Percentiles rank a stretch among this genome's conserved stretches.
Evolutionary conservation across 805 yeast species (phyloP).

Genomic region (Suhomyces pyralidae): DNA sequence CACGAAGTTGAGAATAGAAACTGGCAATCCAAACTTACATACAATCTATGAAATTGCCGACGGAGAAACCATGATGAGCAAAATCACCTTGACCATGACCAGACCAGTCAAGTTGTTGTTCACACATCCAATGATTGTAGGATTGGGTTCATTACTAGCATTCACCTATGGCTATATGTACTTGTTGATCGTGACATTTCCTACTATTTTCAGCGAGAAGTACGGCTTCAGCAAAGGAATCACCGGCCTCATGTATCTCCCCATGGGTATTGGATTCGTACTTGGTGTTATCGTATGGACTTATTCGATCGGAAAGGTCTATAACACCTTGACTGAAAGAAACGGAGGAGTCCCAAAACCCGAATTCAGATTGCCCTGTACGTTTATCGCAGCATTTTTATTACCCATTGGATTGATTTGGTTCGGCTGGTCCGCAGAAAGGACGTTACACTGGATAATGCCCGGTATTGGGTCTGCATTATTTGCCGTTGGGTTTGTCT

Average conservation of each 20-base stretch:
- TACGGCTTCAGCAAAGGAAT: slow-evolving; percentile 50
- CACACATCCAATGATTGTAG: slow-evolving; percentile 62
- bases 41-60: slow-evolving; percentile 61
- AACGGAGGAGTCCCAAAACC: slow-evolving; percentile 59
- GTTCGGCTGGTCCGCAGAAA: slow-evolving; percentile 71
- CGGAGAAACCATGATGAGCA: slow-evolving; percentile 39
- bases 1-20: slow-evolving; percentile 42
- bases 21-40: slow-evolving; percentile 56
- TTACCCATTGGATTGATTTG: slow-evolving; percentile 62
- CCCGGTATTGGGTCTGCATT: slow-evolving; percentile 60
- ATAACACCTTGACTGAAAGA: slow-evolving; percentile 30
- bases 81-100: slow-evolving; percentile 45
- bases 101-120: slow-evolving; percentile 54
- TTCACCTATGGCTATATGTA: slow-evolving; percentile 66
- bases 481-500: slow-evolving; percentile 57
- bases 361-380: slow-evolving; percentile 55
- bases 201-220: slow-evolving; percentile 44
- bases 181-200: slow-evolving; percentile 59
- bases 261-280: slow-evolving; percentile 54
- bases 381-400: slow-evolving; percentile 48
- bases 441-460: slow-evolving; percentile 57
- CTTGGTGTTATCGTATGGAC: slow-evolving; percentile 52
- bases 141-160: slow-evolving; percentile 63
- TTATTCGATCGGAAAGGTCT: slow-evolving; percentile 38
- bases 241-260: slow-evolving; percentile 57